A percentile compares a stretch with the other conserved stretches of the same genome.
These are phyloP conservation scores for Neurospora tetrasperma DNA, from an alignment of 495 filamentous ascomycete species.

Conservation along the genomic window DNA sequence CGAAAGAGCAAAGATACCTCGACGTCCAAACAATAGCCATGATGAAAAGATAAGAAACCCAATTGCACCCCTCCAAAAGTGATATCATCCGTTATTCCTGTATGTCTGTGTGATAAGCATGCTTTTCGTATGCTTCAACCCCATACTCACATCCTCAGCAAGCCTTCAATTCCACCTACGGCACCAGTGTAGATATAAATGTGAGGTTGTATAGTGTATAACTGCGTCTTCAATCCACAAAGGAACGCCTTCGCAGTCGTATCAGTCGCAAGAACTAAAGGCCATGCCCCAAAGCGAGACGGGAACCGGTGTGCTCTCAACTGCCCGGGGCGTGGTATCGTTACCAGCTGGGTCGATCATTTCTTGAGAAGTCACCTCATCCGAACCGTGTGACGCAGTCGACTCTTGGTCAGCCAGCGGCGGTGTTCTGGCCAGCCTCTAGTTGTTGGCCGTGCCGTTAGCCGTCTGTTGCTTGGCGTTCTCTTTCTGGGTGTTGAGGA, in stretches of 20 bases:
- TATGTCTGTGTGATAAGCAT: not conserved
- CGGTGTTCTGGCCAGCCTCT: not conserved
- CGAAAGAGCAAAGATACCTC: not conserved
- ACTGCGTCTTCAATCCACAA: not conserved
- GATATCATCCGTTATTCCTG: slow-evolving; percentile 1
- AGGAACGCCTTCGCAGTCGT: not conserved
- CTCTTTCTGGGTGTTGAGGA: slow-evolving; percentile 49
- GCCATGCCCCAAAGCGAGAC: not conserved
- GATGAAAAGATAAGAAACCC: not conserved
- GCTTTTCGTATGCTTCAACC: not conserved
- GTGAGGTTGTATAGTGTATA: not conserved
- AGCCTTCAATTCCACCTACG: not conserved
- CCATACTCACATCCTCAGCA: not conserved
- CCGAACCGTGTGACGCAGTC: not conserved
- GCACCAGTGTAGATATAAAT: not conserved
- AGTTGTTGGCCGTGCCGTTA: slow-evolving; percentile 26
- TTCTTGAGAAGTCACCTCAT: not conserved
- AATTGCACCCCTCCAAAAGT: not conserved
- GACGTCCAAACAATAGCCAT: not conserved
- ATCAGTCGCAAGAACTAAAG: not conserved
- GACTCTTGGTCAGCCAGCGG: not conserved
- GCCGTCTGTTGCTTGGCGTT: slow-evolving; percentile 47
- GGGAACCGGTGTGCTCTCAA: not conserved
- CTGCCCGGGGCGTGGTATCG: not conserved
- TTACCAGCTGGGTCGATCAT: not conserved